A percentile compares a stretch with the other conserved stretches of the same genome.
Evolutionary conservation across 495 filamentous ascomycete genomes (phyloP).

Genomic region (Cairneyella variabilis): DNA sequence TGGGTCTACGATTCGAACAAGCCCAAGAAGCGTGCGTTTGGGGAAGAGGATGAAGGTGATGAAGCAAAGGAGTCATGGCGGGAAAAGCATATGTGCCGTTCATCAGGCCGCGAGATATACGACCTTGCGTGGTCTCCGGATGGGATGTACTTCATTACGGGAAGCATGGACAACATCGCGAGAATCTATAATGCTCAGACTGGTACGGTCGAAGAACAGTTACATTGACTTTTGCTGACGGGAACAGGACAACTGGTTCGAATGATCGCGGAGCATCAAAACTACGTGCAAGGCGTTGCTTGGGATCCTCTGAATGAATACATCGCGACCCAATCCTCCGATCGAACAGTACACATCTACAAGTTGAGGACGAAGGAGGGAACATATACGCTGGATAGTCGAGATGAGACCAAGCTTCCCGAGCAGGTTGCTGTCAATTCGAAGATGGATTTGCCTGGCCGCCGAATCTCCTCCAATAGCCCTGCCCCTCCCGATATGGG

Average conservation of each 20-base stretch:
- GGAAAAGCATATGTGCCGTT: constrained; percentile 95
- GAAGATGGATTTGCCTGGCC: constrained; percentile 87
- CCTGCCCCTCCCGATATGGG: constrained; percentile 83
- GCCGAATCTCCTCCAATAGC: constrained; percentile 87
- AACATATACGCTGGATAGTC: constrained; percentile 70
- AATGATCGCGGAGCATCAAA: constrained; percentile 97
- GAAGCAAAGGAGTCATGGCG: constrained; percentile 98
- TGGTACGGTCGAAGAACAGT: constrained; percentile 49
- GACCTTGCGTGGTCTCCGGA: constrained; percentile 98
- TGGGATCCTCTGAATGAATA: constrained; percentile 99
- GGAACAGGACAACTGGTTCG: constrained; percentile 76
- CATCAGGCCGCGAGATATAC: constrained; percentile 90
- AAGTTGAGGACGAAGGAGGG: constrained; percentile 94
- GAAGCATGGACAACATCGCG: constrained; percentile 98
- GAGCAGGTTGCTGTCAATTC: constrained; percentile 51
- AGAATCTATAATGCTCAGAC: constrained; percentile 94
- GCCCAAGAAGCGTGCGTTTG: constrained; percentile 58
- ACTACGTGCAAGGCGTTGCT: constrained; percentile 97
- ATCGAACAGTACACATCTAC: constrained; percentile 97
- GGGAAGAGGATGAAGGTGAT: constrained; percentile 75
- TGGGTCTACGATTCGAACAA: constrained; percentile 89
- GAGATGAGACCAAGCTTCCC: constrained; percentile 38
- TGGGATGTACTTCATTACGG: constrained; percentile 92
- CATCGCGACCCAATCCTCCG: constrained; percentile 96
- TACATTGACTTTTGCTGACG: constrained; percentile 9